A percentile compares a stretch with the other conserved stretches of the same genome.
phyloP scores from a whole-genome alignment of 169 alveolate genomes.

The Plasmodium falciparum region DNA sequence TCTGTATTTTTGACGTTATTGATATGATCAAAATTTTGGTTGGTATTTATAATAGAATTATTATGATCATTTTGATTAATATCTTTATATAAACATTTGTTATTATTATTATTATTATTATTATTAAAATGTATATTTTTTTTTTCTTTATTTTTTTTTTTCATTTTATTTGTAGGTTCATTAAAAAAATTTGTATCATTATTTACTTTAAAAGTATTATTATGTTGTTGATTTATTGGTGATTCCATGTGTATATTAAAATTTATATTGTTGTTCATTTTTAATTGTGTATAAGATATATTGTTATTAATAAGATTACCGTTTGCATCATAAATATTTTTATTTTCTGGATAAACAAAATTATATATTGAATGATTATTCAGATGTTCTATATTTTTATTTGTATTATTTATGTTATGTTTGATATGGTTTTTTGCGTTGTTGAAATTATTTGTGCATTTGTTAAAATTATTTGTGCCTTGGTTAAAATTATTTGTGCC shows the following conservation, averaged over 20 bases:
- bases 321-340: background rate
- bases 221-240: too few relatives aligned
- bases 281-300: too few relatives aligned
- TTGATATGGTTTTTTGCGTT: background rate
- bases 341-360: background rate
- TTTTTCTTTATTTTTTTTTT: background rate
- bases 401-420: background rate
- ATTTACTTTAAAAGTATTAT: too few relatives aligned
- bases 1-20: background rate
- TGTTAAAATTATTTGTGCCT: background rate
- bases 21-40: background rate
- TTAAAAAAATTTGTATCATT: too few relatives aligned
- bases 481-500: background rate
- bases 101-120: conserved; percentile 1
- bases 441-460: background rate
- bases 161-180: too few relatives aligned
- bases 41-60: background rate
- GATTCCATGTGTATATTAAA: too few relatives aligned
- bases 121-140: too few relatives aligned
- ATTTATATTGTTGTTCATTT: too few relatives aligned
- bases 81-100: background rate
- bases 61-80: conserved; percentile 3
- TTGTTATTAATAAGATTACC: too few relatives aligned
- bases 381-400: background rate
- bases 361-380: too few relatives aligned